Conservation (phyloP, 2,329 filamentous ascomycete genomes). For the Microsporum ferrugineum region DNA sequence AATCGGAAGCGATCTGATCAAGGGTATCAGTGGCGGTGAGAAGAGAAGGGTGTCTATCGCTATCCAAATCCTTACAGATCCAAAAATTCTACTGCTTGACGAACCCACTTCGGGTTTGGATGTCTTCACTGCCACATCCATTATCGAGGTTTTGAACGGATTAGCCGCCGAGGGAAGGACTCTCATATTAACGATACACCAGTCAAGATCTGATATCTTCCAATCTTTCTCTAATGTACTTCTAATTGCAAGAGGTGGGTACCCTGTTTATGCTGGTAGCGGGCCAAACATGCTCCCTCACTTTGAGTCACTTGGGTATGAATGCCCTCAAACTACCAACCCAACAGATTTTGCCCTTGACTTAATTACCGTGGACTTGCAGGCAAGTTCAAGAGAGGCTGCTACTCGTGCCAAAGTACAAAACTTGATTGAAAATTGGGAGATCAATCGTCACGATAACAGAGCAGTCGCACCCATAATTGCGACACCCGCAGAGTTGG, state of each 20-base stretch:
- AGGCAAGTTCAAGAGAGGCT: conserved; percentile 51
- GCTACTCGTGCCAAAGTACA: conserved; percentile 53
- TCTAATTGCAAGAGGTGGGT: conserved; percentile 58
- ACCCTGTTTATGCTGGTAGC: conserved; percentile 55
- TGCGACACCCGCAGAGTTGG: conserved; percentile 59
- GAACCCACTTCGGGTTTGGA: conserved; percentile 68
- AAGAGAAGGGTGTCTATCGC: conserved; percentile 68
- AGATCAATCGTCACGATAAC: conserved; percentile 14
- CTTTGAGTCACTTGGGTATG: conserved; percentile 48
- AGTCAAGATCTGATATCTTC: conserved; percentile 63
- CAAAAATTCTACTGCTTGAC: conserved; percentile 59
- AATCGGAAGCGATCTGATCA: conserved; percentile 59
- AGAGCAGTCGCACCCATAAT: conserved; percentile 34
- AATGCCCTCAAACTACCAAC: conserved; percentile 59
- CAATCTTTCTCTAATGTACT: conserved; percentile 59
- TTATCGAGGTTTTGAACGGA: conserved; percentile 60
- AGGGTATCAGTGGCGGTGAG: conserved; percentile 70
- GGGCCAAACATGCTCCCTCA: conserved; percentile 54
- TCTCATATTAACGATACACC: conserved; percentile 65
- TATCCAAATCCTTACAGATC: conserved; percentile 65
- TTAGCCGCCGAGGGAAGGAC: conserved; percentile 63
- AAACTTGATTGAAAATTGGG: conserved; percentile 51
- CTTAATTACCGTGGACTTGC: conserved; percentile 63
- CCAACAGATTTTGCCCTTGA: conserved; percentile 69
- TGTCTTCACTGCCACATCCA: conserved; percentile 65